Evolutionary conservation across 1,139 yeast genomes (phyloP), one percentile per base, ranked within the genome.

Genomic region (Kodamaea arcana): DNA sequence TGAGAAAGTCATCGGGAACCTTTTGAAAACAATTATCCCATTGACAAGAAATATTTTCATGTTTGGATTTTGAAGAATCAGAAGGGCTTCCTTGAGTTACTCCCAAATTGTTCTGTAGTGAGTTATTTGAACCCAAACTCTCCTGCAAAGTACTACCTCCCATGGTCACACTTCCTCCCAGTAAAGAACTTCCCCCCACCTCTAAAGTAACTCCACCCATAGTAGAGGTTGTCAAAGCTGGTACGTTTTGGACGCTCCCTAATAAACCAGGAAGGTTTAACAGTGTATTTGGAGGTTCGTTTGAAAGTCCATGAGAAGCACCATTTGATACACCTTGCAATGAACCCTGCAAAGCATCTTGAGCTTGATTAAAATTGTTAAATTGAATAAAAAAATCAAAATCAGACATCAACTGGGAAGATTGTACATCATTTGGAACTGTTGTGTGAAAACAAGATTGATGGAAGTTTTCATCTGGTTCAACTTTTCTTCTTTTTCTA

Each of bases 1-100:
- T 67, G 27, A 82, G 58, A 2, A 68, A 69, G 12, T 67, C 60
- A 27, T 73, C 61, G 33, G 65, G 69, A 17, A 70, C 56, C 39
- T 54, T 58, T 16, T 55, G 52, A 18, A 58, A 52, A 48, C 85
- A 80, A 33, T 71, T 63, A 27, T 75, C 76, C 85, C 85, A 80
- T 49, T 71, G 69, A 51, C 85, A 79, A 10, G 63, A 44, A 34
- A 35, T 22, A 13, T 23, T 23, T 9, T 3, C 27, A 11, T 18
- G 12, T 17, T 12, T 27, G 22, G 9, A 7, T 18, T 6, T 7
- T 9, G 22, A 18, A 7, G 22, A 18, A 18, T 7, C 22, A 18
- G 22, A 18, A 7, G 6, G 22, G 9, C 9, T 6, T 9, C 6
- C 22, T 18, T 18, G 22, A 7, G 22, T 18, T 18, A 18, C 6